Conservation (phyloP, 2,329 filamentous ascomycete species). For the Aschersonia sp. region DNA sequence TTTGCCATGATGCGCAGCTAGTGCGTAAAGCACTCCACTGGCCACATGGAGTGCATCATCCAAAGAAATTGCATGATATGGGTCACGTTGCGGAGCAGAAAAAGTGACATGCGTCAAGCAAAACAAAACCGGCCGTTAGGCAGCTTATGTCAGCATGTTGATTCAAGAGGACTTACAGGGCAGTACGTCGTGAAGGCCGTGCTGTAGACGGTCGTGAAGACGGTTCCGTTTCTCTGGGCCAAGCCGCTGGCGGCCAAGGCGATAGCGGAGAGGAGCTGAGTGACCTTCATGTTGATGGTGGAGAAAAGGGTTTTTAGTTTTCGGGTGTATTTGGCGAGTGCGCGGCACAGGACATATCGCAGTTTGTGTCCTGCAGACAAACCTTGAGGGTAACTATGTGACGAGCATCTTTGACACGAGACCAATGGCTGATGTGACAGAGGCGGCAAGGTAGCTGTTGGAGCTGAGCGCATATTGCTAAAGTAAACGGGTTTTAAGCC, state of each 20-base stretch:
- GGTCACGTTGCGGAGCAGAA: conserved; percentile 17
- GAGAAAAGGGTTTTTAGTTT: background rate
- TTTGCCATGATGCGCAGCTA: conserved; percentile 30
- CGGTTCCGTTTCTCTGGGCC: conserved; percentile 2
- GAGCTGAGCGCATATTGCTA: no score
- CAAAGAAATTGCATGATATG: conserved; percentile 37
- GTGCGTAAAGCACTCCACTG: conserved; percentile 23
- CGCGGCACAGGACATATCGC: no score
- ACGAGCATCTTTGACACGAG: no score
- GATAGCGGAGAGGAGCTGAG: conserved; percentile 13
- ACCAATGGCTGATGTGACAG: no score
- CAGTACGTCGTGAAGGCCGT: conserved; percentile 27
- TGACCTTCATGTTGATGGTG: conserved; percentile 19
- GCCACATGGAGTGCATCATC: conserved; percentile 24
- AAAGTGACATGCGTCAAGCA: background rate
- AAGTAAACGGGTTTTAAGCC: no score
- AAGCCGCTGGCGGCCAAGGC: conserved; percentile 1
- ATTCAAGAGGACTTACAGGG: conserved; percentile 19
- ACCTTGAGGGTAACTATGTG: no score
- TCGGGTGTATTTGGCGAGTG: background rate
- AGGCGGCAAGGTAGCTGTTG: no score
- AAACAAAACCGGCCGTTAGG: background rate
- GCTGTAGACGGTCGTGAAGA: conserved; percentile 21
- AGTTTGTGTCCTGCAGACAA: no score
- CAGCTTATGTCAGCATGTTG: background rate